Evolutionary conservation across 495 filamentous ascomycete species (phyloP), one percentile per base, ranked within the genome.

Genomic region (Podospora pseudoanserina): DNA sequence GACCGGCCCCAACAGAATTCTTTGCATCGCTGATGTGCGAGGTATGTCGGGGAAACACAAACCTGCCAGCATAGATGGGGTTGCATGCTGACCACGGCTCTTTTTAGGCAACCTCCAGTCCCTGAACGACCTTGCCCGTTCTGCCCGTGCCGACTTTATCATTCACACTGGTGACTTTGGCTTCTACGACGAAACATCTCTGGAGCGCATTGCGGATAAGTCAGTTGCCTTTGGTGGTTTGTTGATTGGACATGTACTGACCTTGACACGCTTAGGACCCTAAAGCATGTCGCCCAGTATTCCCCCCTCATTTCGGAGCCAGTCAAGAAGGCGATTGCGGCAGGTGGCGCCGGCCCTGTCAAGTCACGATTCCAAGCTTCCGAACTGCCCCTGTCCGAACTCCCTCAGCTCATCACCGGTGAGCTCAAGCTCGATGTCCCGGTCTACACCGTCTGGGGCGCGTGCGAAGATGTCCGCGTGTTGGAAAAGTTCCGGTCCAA

Each of bases 81-180:
- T 4, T 15, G 26, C 26, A 16, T 61, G 59, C 59, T 61, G 23
- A 61, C 59, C 20, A 27, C 18, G 73, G 63, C 70, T 9, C 64
- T n/a, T 56, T 61, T 11, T 63, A 99, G 95, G 96, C 76, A 97
- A 97, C 77, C 85, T 99, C 64, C 89, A 89, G 79, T 97, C 95
- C 68, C 84, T 99, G 72, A 99, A 99, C 82, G 93, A 98, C 55
- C 88, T 98, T 65, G 96, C 96, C 67, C 93, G 90, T 77, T 88
- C 93, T 74, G 95, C 96, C 64, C 90, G 90, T 74, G 95, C 95
- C 65, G 92, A 97, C 79, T 91, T 96, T 78, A 96, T 99, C 74
- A 91, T 99, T 70, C 95, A 99, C 80, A 98, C 96, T 44, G 96
- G 96, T 76, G 96, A 99, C 76, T 99, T 99, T 76, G 96, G 96